A percentile compares a stretch with the other conserved stretches of the same genome.
These are phyloP conservation scores for Bauhinia variegata DNA, from an alignment of 306 rosid genomes.

Conservation along the genomic window DNA sequence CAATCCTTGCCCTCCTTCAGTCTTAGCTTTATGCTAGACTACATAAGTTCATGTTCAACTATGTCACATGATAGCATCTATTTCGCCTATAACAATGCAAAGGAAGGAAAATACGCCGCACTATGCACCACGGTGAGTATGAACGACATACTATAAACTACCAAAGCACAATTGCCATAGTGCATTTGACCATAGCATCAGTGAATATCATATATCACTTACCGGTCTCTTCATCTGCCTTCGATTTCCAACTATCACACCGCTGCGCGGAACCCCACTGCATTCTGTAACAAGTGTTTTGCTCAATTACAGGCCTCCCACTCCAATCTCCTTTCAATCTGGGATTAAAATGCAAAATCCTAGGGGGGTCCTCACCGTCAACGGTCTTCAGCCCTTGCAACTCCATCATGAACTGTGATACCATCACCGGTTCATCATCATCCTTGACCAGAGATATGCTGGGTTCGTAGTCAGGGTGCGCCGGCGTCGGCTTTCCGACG, in stretches of 20 bases:
- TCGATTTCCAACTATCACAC: constrained; percentile 92
- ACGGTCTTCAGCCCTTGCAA: constrained; percentile 82
- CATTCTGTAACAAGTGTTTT: constrained; percentile 90
- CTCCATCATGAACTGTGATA: constrained; percentile 77
- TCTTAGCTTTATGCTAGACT: background rate
- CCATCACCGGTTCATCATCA: constrained; percentile 49
- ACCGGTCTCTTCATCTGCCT: constrained; percentile 94
- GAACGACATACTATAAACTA: background rate
- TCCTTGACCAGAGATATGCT: constrained; percentile 43
- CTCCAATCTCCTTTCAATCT: constrained; percentile 95
- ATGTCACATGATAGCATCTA: background rate
- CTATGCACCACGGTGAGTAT: background rate
- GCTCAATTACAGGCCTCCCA: constrained; percentile 82
- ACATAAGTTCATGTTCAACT: background rate
- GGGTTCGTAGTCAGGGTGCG: constrained; percentile 44
- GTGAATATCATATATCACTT: constrained; percentile 23
- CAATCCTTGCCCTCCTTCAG: background rate
- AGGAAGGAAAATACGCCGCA: background rate
- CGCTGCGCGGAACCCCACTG: constrained; percentile 89
- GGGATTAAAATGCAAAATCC: constrained; percentile 88
- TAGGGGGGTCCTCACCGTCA: constrained; percentile 93
- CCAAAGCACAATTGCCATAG: background rate
- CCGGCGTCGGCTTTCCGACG: constrained; percentile 69
- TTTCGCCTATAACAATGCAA: constrained; percentile 11
- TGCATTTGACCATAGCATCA: background rate